phyloP scores from a whole-genome alignment of 1,284 basidiomycete species.

The Moesziomyces globuligerus region DNA sequence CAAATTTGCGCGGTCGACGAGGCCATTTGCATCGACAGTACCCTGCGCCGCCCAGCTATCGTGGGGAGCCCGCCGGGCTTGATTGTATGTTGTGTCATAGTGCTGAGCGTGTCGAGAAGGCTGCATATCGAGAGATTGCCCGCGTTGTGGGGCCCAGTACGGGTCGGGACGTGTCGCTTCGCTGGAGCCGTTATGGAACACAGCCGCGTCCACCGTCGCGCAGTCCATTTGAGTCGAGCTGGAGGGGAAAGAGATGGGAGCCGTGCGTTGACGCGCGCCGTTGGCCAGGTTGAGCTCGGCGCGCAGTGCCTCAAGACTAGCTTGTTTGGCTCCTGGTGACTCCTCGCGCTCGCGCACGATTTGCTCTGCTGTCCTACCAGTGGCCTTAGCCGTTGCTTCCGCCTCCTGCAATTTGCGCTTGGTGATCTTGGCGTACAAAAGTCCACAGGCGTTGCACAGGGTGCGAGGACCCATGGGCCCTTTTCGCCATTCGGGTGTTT shows the following conservation, averaged over 20 bases:
- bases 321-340: conserved; percentile 45
- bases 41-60: background rate
- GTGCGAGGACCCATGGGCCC: conserved; percentile 63
- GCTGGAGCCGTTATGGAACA: background rate
- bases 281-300: conserved; percentile 46
- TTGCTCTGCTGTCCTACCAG: conserved; percentile 36
- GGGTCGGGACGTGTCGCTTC: background rate
- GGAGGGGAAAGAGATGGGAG: conserved; percentile 3
- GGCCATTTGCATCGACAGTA: background rate
- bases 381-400: conserved; percentile 36
- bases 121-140: background rate
- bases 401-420: conserved; percentile 47
- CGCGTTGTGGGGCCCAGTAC: too few species aligned
- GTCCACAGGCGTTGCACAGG: conserved; percentile 63
- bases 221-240: background rate
- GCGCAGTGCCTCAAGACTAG: conserved; percentile 42
- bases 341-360: conserved; percentile 40
- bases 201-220: background rate
- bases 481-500: conserved; percentile 65
- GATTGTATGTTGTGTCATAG: background rate
- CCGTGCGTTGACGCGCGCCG: conserved; percentile 31
- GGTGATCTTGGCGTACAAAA: conserved; percentile 61
- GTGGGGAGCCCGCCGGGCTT: background rate
- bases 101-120: background rate
- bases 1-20: background rate